phyloP scores from a whole-genome alignment of 805 yeast genomes.

The Saccharomycopsis synnaedendra region DNA sequence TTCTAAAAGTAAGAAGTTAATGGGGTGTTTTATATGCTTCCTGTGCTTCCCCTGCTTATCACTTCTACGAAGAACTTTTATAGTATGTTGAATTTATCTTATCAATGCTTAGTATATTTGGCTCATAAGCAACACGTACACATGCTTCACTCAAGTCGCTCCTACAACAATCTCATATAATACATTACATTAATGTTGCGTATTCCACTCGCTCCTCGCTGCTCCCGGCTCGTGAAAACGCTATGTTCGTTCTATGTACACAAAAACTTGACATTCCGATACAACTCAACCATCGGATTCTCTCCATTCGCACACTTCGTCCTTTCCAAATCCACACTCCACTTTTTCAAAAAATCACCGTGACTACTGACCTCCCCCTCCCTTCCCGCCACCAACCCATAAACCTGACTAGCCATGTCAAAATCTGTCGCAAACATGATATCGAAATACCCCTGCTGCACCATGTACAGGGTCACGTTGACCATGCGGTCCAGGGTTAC shows the following conservation, averaged over 20 bases:
- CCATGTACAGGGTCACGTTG: slow-evolving; percentile 64
- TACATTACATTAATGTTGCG: too few species aligned
- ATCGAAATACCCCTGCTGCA: slow-evolving; percentile 77
- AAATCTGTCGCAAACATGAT: slow-evolving; percentile 83
- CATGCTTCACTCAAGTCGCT: too few species aligned
- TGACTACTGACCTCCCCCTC: slow-evolving; percentile 44
- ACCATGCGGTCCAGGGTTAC: slow-evolving; percentile 43
- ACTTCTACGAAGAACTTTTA: too few species aligned
- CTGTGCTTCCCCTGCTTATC: too few species aligned
- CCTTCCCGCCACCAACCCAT: slow-evolving; percentile 53
- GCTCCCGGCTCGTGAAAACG: too few species aligned
- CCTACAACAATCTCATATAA: too few species aligned
- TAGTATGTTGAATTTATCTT: too few species aligned
- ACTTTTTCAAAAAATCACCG: slow-evolving; percentile 48
- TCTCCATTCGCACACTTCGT: slow-evolving; percentile 71
- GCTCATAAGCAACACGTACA: too few species aligned
- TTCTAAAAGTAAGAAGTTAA: too few species aligned
- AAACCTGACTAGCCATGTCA: slow-evolving; percentile 45
- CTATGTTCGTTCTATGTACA: slow-evolving; percentile 19
- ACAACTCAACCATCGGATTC: slow-evolving; percentile 72
- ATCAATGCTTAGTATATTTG: too few species aligned
- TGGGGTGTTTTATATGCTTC: too few species aligned
- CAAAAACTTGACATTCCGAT: slow-evolving; percentile 63
- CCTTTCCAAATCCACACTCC: slow-evolving; percentile 53
- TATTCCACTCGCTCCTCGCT: too few species aligned